These are phyloP conservation scores for Microdochium nivale DNA, from an alignment of 2,329 filamentous ascomycete species.

Conservation along the genomic window DNA sequence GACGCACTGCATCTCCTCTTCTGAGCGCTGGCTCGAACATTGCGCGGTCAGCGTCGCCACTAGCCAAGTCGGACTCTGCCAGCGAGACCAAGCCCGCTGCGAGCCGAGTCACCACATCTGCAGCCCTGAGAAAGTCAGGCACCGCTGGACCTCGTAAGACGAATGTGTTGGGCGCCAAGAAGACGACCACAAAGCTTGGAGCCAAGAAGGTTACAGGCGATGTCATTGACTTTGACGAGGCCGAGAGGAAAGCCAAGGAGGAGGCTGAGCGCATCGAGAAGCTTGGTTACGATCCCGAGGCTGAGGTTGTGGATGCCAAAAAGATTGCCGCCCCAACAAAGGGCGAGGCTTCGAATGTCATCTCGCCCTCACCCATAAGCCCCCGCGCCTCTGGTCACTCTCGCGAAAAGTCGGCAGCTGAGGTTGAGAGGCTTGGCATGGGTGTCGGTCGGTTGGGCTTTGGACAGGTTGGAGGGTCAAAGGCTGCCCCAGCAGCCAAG, in stretches of 20 bases:
- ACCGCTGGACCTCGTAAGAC: constrained; percentile 64
- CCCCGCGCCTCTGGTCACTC: constrained; percentile 54
- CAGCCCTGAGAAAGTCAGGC: constrained; percentile 72
- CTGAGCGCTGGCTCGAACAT: constrained; percentile 67
- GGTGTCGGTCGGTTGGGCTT: constrained; percentile 79
- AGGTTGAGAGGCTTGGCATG: constrained; percentile 86
- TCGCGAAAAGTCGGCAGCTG: constrained; percentile 59
- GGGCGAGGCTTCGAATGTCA: constrained; percentile 51
- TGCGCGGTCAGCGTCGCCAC: constrained; percentile 75
- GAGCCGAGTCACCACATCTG: constrained; percentile 66
- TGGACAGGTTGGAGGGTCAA: constrained; percentile 65
- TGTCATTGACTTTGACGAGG: constrained; percentile 91
- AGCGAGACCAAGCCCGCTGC: constrained; percentile 51
- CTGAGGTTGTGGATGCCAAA: constrained; percentile 52
- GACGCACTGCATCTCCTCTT: constrained; percentile 84
- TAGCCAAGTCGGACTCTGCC: constrained; percentile 52
- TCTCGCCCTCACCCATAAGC: constrained; percentile 61
- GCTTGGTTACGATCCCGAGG: constrained; percentile 89
- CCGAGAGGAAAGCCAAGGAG: constrained; percentile 93
- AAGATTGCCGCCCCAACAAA: constrained; percentile 22
- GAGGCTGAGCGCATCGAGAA: constrained; percentile 94
- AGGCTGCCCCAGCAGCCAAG: constrained; percentile 46
- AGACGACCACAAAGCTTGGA: constrained; percentile 70
- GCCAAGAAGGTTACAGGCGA: constrained; percentile 82
- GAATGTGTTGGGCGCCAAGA: constrained; percentile 81